Percentiles rank a stretch among this genome's conserved stretches.
Conservation (phyloP, 2,329 filamentous ascomycete species). For the Pseudogymnoascus sp. region DNA sequence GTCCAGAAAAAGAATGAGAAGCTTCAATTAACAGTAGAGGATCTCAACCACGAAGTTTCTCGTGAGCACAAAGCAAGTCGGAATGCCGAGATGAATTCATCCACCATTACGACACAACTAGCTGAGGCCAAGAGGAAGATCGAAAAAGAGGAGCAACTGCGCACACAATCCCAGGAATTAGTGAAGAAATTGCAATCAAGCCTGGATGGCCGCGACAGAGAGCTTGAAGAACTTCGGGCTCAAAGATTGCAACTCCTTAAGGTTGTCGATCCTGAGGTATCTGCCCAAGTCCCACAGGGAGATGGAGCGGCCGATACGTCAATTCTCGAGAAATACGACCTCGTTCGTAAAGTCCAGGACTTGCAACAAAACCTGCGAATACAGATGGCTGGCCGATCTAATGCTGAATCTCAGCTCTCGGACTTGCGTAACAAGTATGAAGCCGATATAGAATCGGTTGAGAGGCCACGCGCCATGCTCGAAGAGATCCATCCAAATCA, state of each 20-base stretch:
- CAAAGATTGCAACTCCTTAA: constrained; percentile 78
- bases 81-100: constrained; percentile 82
- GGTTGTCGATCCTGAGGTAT: constrained; percentile 67
- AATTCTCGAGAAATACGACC: constrained; percentile 63
- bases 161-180: constrained; percentile 76
- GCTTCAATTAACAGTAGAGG: constrained; percentile 76
- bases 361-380: constrained; percentile 82
- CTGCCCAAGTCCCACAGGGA: constrained; percentile 41
- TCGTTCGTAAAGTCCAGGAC: constrained; percentile 78
- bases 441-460: constrained; percentile 58
- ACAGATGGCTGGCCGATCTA: constrained; percentile 68
- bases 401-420: constrained; percentile 73
- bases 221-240: constrained; percentile 69
- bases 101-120: constrained; percentile 69
- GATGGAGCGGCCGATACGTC: constrained; percentile 43
- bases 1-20: constrained; percentile 95
- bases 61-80: constrained; percentile 83
- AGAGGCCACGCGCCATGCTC: constrained; percentile 59
- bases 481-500: constrained; percentile 86
- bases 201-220: constrained; percentile 70
- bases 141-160: constrained; percentile 81
- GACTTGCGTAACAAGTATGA: constrained; percentile 68
- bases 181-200: constrained; percentile 71
- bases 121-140: constrained; percentile 83
- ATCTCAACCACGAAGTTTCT: constrained; percentile 84